Percentiles rank a stretch among this genome's conserved stretches.
Evolutionary conservation across 257 asterid genomes (phyloP).

Genomic region (Knoxia roxburghii): DNA sequence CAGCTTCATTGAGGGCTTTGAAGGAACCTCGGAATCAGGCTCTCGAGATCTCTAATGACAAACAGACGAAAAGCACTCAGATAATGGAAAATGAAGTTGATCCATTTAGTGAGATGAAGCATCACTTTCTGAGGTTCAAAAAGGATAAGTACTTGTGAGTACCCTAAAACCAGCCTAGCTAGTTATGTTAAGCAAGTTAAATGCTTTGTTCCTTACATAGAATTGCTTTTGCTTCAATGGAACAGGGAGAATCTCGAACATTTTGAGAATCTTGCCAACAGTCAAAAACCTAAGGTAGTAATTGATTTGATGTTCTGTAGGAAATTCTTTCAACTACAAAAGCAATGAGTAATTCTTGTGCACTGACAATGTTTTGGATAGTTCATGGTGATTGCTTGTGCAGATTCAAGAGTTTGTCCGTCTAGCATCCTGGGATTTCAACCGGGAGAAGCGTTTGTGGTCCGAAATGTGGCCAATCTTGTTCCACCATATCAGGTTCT

Average conservation of each 20-base stretch:
- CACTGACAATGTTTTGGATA: constrained; percentile 47
- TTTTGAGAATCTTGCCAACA: constrained; percentile 60
- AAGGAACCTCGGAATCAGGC: constrained; percentile 45
- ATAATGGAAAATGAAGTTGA: constrained; percentile 30
- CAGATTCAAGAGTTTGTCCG: constrained; percentile 96
- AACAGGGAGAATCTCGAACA: constrained; percentile 65
- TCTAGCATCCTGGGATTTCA: constrained; percentile 83
- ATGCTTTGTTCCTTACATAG: neutral
- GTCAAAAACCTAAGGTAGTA: constrained; percentile 78
- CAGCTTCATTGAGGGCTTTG: constrained; percentile 46
- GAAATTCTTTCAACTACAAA: neutral
- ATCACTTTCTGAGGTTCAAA: constrained; percentile 75
- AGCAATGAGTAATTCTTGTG: constrained; percentile 6
- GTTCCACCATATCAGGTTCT: constrained; percentile 86
- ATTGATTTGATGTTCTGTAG: neutral
- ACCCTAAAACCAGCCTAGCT: constrained; percentile 1
- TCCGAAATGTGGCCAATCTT: constrained; percentile 88
- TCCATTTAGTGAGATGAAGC: constrained; percentile 62
- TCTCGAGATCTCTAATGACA: constrained; percentile 35
- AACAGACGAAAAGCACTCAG: constrained; percentile 32
- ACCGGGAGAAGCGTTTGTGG: constrained; percentile 92
- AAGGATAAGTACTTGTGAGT: constrained; percentile 75
- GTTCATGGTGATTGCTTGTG: constrained; percentile 99
- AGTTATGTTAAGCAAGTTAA: neutral
- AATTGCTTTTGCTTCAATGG: constrained; percentile 7